Conservation (phyloP, 306 rosid species). For the Quercus ilex region DNA sequence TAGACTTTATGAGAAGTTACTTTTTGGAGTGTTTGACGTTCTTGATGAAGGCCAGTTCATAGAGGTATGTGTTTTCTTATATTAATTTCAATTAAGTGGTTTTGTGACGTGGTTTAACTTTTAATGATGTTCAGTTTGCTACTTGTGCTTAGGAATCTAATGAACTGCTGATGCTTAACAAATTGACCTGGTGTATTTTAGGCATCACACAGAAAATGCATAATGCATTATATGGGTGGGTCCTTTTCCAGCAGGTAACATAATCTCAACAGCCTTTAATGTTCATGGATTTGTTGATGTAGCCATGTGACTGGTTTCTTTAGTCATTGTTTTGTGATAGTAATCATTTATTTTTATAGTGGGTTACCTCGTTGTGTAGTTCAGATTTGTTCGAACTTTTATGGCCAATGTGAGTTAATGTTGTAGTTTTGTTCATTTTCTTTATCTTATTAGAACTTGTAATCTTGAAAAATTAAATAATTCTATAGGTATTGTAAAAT, state of each 20-base stretch:
- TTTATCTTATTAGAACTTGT: not conserved
- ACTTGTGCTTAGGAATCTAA: slow-evolving; percentile 39
- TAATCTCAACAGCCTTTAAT: not conserved
- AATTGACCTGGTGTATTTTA: slow-evolving; percentile 48
- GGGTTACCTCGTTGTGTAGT: not conserved
- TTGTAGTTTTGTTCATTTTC: not conserved
- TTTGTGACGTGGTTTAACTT: not conserved
- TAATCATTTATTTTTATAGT: not conserved
- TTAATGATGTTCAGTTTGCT: slow-evolving; percentile 9
- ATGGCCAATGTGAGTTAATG: not conserved
- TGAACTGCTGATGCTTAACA: slow-evolving; percentile 32
- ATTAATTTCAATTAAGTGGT: not conserved
- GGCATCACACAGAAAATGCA: slow-evolving; percentile 53
- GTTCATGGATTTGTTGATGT: slow-evolving; percentile 1
- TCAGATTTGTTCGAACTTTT: too few relatives aligned
- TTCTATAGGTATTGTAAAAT: not conserved
- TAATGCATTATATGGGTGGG: slow-evolving; percentile 44
- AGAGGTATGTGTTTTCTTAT: slow-evolving; percentile 26
- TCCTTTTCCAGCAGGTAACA: slow-evolving; percentile 57
- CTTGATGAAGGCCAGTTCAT: slow-evolving; percentile 50
- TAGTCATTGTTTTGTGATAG: not conserved
- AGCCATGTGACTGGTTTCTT: not conserved
- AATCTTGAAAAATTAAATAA: not conserved
- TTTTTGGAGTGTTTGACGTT: slow-evolving; percentile 41
- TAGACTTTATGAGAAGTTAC: slow-evolving; percentile 50